Conservation (phyloP, 495 filamentous ascomycete species). For the Trichoderma gamsii region DNA sequence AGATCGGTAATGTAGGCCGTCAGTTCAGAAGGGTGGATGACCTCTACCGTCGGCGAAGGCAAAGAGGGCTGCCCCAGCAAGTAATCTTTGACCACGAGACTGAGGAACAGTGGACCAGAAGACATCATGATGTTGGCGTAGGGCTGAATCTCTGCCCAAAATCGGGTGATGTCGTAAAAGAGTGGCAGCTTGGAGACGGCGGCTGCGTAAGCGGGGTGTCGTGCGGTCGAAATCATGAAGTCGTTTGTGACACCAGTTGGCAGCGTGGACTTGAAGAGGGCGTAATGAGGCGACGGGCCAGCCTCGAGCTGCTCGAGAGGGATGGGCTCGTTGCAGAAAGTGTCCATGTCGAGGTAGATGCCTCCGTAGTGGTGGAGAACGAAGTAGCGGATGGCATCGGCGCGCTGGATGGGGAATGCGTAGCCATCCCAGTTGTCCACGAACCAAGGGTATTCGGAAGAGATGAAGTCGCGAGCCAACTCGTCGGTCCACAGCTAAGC, state of each 20-base stretch:
- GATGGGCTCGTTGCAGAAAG: conserved; percentile 41
- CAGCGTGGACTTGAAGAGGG: conserved; percentile 12
- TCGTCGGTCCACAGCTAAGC: conserved; percentile 75
- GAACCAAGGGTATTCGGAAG: conserved; percentile 73
- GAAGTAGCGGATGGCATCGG: conserved; percentile 82
- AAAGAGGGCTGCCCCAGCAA: conserved; percentile 2
- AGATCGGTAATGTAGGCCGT: conserved; percentile 4
- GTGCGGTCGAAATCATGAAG: conserved; percentile 1
- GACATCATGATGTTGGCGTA: conserved; percentile 15
- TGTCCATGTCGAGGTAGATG: conserved; percentile 82
- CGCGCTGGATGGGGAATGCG: conserved; percentile 71
- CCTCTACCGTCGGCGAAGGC: not conserved
- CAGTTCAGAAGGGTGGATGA: not conserved
- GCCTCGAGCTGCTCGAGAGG: conserved; percentile 3
- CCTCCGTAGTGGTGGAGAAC: conserved; percentile 74
- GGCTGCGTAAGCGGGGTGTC: not conserved
- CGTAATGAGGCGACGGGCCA: not conserved
- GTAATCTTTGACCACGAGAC: conserved; percentile 9
- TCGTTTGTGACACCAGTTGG: conserved; percentile 11
- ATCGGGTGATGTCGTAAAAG: not conserved
- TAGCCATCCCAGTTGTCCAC: conserved; percentile 75
- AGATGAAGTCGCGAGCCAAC: conserved; percentile 68
- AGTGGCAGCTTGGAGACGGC: conserved; percentile 9
- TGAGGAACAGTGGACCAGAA: conserved; percentile 10
- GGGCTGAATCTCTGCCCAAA: not conserved